phyloP scores from a whole-genome alignment of 805 yeast species.

The Spathaspora gorwiae region DNA sequence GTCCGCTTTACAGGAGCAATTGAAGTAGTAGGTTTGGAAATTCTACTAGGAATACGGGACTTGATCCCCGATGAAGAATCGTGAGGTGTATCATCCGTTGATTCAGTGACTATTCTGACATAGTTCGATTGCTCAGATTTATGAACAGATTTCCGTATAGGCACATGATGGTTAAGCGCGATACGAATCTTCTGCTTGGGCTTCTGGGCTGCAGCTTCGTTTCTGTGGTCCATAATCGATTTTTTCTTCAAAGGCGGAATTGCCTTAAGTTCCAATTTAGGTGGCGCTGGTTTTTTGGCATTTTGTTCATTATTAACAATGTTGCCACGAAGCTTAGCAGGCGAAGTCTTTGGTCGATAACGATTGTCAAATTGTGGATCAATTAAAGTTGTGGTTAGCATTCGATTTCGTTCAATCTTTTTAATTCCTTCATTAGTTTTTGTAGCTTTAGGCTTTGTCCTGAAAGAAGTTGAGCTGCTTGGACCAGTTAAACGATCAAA shows the following conservation, averaged over 20 bases:
- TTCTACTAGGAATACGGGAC: no score
- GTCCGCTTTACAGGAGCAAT: no score
- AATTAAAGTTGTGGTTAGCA: slow-evolving; percentile 3
- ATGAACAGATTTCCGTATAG: no score
- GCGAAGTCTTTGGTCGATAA: background rate
- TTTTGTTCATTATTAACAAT: background rate
- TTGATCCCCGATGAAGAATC: no score
- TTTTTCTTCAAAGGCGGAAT: background rate
- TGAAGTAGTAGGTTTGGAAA: no score
- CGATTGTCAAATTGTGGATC: background rate
- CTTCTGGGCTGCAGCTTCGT: background rate
- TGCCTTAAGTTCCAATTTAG: slow-evolving; percentile 1
- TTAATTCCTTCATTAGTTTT: background rate
- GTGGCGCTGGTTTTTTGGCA: background rate
- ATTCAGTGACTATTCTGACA: no score
- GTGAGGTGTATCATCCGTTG: no score
- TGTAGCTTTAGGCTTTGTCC: background rate
- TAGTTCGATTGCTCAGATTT: no score
- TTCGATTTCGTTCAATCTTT: slow-evolving; percentile 3
- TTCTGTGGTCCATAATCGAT: background rate
- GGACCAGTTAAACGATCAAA: background rate
- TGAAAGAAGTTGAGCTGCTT: background rate
- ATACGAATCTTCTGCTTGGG: no score
- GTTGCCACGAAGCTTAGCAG: background rate
- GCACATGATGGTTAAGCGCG: no score